Evolutionary conservation across 2,329 filamentous ascomycete genomes (phyloP).

Genomic region (Phaeomoniella chlamydospora): DNA sequence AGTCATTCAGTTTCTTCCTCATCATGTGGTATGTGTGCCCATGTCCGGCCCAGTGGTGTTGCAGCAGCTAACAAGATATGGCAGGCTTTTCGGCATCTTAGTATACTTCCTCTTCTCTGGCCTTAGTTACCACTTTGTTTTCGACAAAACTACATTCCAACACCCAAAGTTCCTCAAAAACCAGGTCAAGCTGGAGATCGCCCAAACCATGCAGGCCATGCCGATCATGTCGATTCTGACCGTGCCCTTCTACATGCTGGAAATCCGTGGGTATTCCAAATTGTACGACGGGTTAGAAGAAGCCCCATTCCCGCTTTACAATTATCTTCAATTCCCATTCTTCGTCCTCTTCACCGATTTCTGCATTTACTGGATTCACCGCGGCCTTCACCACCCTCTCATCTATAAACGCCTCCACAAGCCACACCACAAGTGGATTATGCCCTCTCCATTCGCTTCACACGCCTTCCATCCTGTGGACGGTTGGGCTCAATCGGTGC

Average conservation of each 20-base stretch:
- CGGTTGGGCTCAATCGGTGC: constrained; percentile 74
- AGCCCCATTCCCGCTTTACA: constrained; percentile 65
- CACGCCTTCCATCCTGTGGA: constrained; percentile 93
- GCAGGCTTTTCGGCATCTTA: constrained; percentile 69
- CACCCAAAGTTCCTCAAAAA: constrained; percentile 95
- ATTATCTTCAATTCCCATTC: constrained; percentile 68
- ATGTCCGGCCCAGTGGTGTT: background rate
- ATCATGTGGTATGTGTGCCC: constrained; percentile 60
- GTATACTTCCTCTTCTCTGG: constrained; percentile 76
- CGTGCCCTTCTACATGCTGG: constrained; percentile 63
- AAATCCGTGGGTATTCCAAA: constrained; percentile 72
- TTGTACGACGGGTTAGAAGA: constrained; percentile 71
- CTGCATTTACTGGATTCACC: constrained; percentile 84
- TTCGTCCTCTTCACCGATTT: constrained; percentile 84
- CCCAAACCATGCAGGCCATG: constrained; percentile 61
- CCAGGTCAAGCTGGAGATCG: constrained; percentile 75
- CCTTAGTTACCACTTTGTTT: constrained; percentile 75
- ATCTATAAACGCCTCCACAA: constrained; percentile 89
- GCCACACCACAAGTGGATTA: constrained; percentile 98
- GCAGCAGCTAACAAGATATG: constrained; percentile 3
- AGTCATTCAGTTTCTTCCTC: constrained; percentile 60
- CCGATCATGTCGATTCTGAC: constrained; percentile 75
- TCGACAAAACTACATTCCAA: constrained; percentile 76
- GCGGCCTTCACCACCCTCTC: constrained; percentile 63
- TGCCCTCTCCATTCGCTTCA: constrained; percentile 85